Evolutionary conservation across 2,329 filamentous ascomycete genomes (phyloP).

Genomic region (Rasamsonia emersonii): DNA sequence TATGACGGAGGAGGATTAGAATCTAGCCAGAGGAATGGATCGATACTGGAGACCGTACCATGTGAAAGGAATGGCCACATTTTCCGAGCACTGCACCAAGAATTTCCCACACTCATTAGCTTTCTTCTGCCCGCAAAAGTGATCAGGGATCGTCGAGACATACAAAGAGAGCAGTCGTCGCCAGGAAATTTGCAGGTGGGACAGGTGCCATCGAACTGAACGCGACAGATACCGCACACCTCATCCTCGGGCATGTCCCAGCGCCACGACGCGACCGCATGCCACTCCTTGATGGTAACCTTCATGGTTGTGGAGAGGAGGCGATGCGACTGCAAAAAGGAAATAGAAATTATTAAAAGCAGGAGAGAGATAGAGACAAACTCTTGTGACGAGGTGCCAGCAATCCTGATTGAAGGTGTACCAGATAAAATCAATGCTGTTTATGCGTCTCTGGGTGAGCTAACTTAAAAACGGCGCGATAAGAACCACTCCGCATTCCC

Average conservation of each 20-base stretch:
- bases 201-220: slow-evolving; percentile 95
- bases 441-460: no score
- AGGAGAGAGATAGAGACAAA: slow-evolving; percentile 4
- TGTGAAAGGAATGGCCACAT: slow-evolving; percentile 96
- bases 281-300: slow-evolving; percentile 88
- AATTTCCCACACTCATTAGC: slow-evolving; percentile 1
- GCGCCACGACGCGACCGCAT: slow-evolving; percentile 89
- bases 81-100: slow-evolving; percentile 69
- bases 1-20: slow-evolving; percentile 2
- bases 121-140: slow-evolving; percentile 48
- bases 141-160: slow-evolving; percentile 85
- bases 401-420: no score
- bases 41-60: no score
- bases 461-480: no score
- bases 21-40: no score
- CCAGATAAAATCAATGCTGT: no score
- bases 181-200: slow-evolving; percentile 97
- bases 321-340: slow-evolving; percentile 4
- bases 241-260: slow-evolving; percentile 98
- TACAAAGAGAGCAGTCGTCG: slow-evolving; percentile 86
- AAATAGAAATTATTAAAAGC: no score
- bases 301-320: slow-evolving; percentile 57
- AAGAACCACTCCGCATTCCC: slow-evolving; percentile 3
- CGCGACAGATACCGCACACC: slow-evolving; percentile 96
- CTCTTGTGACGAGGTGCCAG: no score